Base-by-base conservation (phyloP, 208 protist species). In the Novymonas esmeraldas region DNA sequence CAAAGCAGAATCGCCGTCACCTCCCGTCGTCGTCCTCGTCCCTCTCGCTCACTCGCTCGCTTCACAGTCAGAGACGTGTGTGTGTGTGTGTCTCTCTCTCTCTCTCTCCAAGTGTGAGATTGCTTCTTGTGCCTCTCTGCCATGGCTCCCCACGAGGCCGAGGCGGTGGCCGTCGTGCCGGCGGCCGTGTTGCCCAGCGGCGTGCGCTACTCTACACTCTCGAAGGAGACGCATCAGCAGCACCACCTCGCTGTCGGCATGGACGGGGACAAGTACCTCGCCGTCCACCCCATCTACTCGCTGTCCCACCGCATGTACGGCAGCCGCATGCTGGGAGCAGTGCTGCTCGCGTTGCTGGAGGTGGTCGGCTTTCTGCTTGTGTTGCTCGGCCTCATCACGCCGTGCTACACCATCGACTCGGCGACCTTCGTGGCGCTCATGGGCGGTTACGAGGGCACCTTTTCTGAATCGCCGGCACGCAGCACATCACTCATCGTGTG, bases 241-340 rank as follows among this genome's bases (percentile, higher is more conserved):
- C 42, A 61, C 26, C 56, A 61, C 36, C 3, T 61, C 36, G 36
- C 56, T 34, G 18, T 61, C 1, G 39, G 56, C 39, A 24, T 34
- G 24, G 16, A 34, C 6, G 36, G 26, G 2, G 24, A 61, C 22
- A 16, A 6, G 16, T 61, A 61, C 39, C 45, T 61, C 14, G 56
- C 31, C 7, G 56, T 61, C 22, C 56, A 61, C 20, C 56, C 56
- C 1, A 48, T 7, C 0, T 61, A 61, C 56, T 61, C 56, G 2
- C 56, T 61, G 11, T 36, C 56, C 11, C 56, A 14, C 11, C 22
- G 16, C n/a, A 3, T 13, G 24, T 61, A 48, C 26, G 16, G 16
- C 5, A 6, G 7, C 14, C 39, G 14, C 16, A 24, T 61, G 38
- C 24, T 48, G 33, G 13, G 1, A 6, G 39, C 36, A 7, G 22